These are phyloP conservation scores for Phytophthora melonis DNA, from an alignment of 352 stramenopile genomes.

Conservation along the genomic window DNA sequence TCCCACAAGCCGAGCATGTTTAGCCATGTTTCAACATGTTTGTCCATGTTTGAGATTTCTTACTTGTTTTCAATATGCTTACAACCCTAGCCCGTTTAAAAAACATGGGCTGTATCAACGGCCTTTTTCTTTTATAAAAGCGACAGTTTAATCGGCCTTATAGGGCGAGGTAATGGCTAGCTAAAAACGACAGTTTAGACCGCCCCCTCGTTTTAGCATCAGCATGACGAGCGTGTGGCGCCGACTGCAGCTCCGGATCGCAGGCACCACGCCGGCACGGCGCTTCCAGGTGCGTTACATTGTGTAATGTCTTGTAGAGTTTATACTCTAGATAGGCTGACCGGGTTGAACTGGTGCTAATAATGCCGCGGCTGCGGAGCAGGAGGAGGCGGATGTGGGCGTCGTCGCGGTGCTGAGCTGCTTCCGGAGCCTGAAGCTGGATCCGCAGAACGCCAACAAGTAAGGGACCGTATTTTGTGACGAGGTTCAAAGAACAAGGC, in stretches of 20 bases:
- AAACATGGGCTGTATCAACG: no score
- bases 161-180: no score
- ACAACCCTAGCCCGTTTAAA: no score
- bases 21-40: no score
- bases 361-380: slow-evolving; percentile 14
- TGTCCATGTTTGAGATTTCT: no score
- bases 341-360: not conserved
- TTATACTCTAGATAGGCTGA: not conserved
- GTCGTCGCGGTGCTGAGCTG: slow-evolving; percentile 83
- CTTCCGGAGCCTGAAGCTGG: slow-evolving; percentile 72
- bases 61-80: no score
- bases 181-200: no score
- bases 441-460: slow-evolving; percentile 57
- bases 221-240: slow-evolving; percentile 76
- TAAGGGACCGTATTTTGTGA: slow-evolving; percentile 14
- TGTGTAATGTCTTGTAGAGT: not conserved
- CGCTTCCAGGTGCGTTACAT: slow-evolving; percentile 73
- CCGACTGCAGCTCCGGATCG: slow-evolving; percentile 80
- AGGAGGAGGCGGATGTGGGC: slow-evolving; percentile 87
- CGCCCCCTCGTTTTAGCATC: not conserved
- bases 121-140: no score
- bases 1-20: no score
- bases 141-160: no score
- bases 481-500: not conserved
- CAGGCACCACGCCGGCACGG: slow-evolving; percentile 78